phyloP scores from a whole-genome alignment of 345 rosid species.

The Tarenaya hassleriana region DNA sequence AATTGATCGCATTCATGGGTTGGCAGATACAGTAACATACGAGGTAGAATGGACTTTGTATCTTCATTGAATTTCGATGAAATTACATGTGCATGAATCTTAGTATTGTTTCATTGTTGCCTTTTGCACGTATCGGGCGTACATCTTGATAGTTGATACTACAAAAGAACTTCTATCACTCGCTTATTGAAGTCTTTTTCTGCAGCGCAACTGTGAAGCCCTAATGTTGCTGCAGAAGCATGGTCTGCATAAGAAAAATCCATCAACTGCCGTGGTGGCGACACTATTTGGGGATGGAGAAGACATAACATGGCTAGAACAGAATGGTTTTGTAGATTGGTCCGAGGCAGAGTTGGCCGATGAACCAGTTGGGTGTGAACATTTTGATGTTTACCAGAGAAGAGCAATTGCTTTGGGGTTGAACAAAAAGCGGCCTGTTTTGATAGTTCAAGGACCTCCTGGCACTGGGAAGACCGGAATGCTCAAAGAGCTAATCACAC shows the following conservation, averaged over 20 bases:
- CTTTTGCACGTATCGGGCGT: neutral
- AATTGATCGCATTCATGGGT: constrained; percentile 84
- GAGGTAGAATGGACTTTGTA: constrained; percentile 47
- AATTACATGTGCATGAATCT: neutral
- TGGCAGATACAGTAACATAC: constrained; percentile 89
- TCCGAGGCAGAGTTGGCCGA: constrained; percentile 47
- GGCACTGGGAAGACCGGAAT: constrained; percentile 93
- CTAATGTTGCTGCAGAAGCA: constrained; percentile 88
- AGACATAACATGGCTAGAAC: constrained; percentile 61
- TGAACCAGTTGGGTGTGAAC: constrained; percentile 33
- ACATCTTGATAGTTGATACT: constrained; percentile 10
- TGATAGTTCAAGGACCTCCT: constrained; percentile 93
- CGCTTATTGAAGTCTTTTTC: constrained; percentile 19
- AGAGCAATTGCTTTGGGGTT: constrained; percentile 68
- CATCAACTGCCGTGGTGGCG: constrained; percentile 67
- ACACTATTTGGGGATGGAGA: constrained; percentile 85
- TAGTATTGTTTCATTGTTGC: constrained; percentile 1
- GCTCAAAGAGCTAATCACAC: constrained; percentile 69
- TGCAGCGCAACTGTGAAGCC: constrained; percentile 97
- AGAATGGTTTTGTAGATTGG: constrained; percentile 54
- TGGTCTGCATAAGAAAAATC: constrained; percentile 80
- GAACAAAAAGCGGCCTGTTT: constrained; percentile 68
- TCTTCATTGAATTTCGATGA: neutral
- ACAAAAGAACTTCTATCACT: neutral
- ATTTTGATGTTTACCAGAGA: constrained; percentile 64